These are phyloP conservation scores for Omphalea diandra DNA, from an alignment of 441 rosid genomes.

Conservation along the genomic window DNA sequence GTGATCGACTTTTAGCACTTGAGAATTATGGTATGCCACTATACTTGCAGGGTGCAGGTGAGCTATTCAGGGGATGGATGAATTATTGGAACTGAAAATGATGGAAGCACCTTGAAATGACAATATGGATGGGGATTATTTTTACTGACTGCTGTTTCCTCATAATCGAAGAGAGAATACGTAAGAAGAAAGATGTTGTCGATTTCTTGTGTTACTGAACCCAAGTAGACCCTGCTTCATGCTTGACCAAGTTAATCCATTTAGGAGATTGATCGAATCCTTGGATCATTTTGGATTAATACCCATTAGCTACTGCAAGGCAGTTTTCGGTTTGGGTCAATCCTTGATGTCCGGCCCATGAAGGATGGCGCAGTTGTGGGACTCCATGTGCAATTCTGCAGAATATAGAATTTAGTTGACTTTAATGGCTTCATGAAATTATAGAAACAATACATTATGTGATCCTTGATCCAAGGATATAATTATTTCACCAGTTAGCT, in stretches of 20 bases:
- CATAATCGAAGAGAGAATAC: too few relatives aligned
- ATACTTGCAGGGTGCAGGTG: background rate
- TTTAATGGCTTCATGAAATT: background rate
- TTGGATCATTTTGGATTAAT: background rate
- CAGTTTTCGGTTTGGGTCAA: background rate
- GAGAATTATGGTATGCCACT: background rate
- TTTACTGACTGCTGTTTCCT: background rate
- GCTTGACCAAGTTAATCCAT: background rate
- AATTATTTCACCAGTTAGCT: too few relatives aligned
- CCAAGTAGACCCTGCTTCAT: background rate
- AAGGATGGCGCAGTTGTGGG: background rate
- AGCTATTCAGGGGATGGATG: background rate
- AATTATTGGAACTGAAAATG: background rate
- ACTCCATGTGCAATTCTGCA: background rate
- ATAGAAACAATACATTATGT: too few relatives aligned
- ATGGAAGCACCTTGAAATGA: background rate
- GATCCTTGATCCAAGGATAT: too few relatives aligned
- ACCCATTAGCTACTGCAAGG: background rate
- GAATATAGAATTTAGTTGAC: background rate
- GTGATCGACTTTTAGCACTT: slow-evolving; percentile 11
- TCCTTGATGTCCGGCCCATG: background rate
- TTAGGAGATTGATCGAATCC: background rate
- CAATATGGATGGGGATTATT: background rate
- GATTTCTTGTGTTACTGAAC: too few relatives aligned
- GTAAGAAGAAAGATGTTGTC: too few relatives aligned